Evolutionary conservation across 2,329 filamentous ascomycete genomes (phyloP), one percentile per base, ranked within the genome.

Genomic region (Metarhizium guizhouense): DNA sequence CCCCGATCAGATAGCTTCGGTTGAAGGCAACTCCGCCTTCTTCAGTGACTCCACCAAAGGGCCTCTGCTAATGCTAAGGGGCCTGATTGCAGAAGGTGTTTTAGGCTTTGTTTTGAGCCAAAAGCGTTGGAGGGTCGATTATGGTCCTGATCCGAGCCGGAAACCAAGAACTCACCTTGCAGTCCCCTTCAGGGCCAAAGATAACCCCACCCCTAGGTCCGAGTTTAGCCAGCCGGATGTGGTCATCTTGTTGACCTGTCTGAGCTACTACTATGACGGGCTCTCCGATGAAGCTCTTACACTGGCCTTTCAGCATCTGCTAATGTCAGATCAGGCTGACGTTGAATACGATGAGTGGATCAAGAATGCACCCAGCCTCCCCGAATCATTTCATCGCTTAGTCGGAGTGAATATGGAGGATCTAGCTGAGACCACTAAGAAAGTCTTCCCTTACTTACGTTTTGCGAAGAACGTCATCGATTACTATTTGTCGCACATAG

Each of bases 211-310:
- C 0, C 66, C 73, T 0, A 72, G 79, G 3, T 77, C 83, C 0
- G 83, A 86, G 58, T 86, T 84, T 62, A 82, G 81, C 13, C 82
- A 86, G 42, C 80, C 82, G 0, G 84, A 86, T 47, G 75, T 80
- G 0, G 73, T 79, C 0, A 79, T 86, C 14, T 55, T 76, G 0
- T 65, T 86, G 0, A 86, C 83, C 0, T 80, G 70, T 1, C 65
- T 85, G 0, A 75, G 71, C 1, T 83, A 79, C 63, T 87, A 82
- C 58, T 80, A 82, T 52, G 70, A 70, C 0, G 84, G 85, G 0
- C 71, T 88, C 0, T 58, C 55, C 0, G 65, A 84, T 14, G 63
- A 76, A 0, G 73, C 85, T 1, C 62, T 88, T 0, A 73, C 74
- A 8, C 58, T 67, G 1, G 67, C 71, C 0, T 77, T 88, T 4